These are phyloP conservation scores for Vigna mungo DNA, from an alignment of 306 rosid genomes.

Conservation along the genomic window DNA sequence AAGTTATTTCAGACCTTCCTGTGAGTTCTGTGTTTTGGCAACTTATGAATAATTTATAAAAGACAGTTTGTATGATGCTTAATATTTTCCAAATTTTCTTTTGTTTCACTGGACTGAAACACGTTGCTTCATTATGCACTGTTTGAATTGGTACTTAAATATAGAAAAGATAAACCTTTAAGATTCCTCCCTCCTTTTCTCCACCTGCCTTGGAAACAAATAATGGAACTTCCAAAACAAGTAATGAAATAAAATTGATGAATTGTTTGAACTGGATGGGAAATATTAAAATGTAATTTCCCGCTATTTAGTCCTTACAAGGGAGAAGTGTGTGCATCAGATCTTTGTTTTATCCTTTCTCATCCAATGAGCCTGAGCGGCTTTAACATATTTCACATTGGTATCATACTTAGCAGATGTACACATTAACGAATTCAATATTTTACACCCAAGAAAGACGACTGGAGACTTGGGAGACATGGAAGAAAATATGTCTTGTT, in stretches of 20 bases:
- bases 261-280: slow-evolving; percentile 21
- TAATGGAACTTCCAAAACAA: neutral
- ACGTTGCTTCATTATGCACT: slow-evolving; percentile 27
- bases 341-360: slow-evolving; percentile 21
- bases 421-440: neutral
- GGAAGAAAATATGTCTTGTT: neutral
- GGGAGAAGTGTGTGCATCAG: neutral
- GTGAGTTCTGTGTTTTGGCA: slow-evolving; percentile 66
- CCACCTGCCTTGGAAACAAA: slow-evolving; percentile 22
- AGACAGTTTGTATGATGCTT: slow-evolving; percentile 22
- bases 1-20: slow-evolving; percentile 92
- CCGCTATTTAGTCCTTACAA: slow-evolving; percentile 18
- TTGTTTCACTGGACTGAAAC: slow-evolving; percentile 42
- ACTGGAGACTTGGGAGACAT: slow-evolving; percentile 20
- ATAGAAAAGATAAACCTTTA: slow-evolving; percentile 14
- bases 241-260: neutral
- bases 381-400: slow-evolving; percentile 2
- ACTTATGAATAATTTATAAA: slow-evolving; percentile 30
- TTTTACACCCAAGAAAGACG: neutral
- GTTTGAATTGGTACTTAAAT: slow-evolving; percentile 23
- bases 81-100: slow-evolving; percentile 34
- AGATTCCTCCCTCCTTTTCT: slow-evolving; percentile 13
- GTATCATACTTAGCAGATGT: neutral
- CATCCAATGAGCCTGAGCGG: neutral
- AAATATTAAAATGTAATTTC: slow-evolving; percentile 16